Percentiles rank a stretch among this genome's conserved stretches.
These are phyloP conservation scores for Arabidopsis hybrid DNA, from an alignment of 441 rosid genomes.

Conservation along the genomic window DNA sequence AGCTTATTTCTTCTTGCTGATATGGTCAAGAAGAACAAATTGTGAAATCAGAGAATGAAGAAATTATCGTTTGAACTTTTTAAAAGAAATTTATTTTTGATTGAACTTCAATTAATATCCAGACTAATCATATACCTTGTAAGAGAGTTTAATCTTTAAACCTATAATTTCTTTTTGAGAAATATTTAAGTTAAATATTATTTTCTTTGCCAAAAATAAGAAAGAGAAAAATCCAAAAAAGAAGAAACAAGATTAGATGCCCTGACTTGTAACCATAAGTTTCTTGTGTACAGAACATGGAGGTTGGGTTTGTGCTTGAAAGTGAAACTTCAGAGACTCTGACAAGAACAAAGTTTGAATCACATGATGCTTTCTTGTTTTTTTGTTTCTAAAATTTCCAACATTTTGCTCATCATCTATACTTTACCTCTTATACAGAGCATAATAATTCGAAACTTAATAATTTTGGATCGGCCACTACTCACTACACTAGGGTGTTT, in stretches of 20 bases:
- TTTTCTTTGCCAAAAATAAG: neutral
- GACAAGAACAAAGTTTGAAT: slow-evolving; percentile 25
- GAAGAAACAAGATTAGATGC: slow-evolving; percentile 28
- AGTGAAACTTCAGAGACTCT: slow-evolving; percentile 34
- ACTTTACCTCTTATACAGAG: neutral
- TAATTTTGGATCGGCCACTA: neutral
- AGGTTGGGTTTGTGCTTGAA: slow-evolving; percentile 34
- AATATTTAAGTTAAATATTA: neutral
- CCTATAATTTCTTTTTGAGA: neutral
- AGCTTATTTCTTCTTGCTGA: neutral
- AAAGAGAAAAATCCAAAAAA: slow-evolving; percentile 20
- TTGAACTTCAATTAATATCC: neutral
- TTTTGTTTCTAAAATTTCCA: slow-evolving; percentile 17
- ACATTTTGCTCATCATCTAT: slow-evolving; percentile 23
- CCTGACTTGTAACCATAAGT: slow-evolving; percentile 17
- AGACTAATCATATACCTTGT: neutral
- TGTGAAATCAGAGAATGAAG: slow-evolving; percentile 19
- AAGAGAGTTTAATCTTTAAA: neutral
- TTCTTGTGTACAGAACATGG: slow-evolving; percentile 18
- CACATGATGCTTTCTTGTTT: slow-evolving; percentile 44
- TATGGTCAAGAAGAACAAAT: neutral
- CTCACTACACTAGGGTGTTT: neutral
- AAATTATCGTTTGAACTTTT: neutral
- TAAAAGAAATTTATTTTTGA: neutral
- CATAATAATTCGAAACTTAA: slow-evolving; percentile 10